Percentiles rank a stretch among this genome's conserved stretches.
These are phyloP conservation scores for Neodidymelliopsis sp. DNA, from an alignment of 2,329 filamentous ascomycete genomes.

Conservation along the genomic window DNA sequence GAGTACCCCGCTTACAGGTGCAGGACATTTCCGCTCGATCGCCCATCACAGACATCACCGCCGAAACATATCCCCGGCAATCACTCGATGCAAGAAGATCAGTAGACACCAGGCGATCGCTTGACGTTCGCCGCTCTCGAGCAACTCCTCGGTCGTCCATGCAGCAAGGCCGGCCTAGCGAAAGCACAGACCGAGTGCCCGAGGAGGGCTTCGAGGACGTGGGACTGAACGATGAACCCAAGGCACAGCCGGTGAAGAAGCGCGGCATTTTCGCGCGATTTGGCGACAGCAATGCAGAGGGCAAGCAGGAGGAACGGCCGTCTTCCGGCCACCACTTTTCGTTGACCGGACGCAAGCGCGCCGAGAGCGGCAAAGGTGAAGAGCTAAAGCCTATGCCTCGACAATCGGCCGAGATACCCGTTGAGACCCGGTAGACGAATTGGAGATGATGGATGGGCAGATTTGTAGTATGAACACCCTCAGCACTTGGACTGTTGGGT, in stretches of 20 bases:
- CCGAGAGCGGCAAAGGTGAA: conserved; percentile 70
- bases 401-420: conserved; percentile 32
- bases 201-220: conserved; percentile 92
- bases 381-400: conserved; percentile 73
- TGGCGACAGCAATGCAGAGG: conserved; percentile 60
- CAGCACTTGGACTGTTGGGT: not conserved
- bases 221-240: conserved; percentile 79
- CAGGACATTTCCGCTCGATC: conserved; percentile 92
- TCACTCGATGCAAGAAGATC: conserved; percentile 70
- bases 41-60: conserved; percentile 68
- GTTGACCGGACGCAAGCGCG: conserved; percentile 75
- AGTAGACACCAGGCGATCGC: conserved; percentile 73
- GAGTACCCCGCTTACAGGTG: conserved; percentile 29
- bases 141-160: conserved; percentile 69
- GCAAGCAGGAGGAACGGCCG: conserved; percentile 50
- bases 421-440: conserved; percentile 33
- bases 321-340: conserved; percentile 65
- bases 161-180: conserved; percentile 64
- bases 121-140: conserved; percentile 56
- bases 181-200: conserved; percentile 66
- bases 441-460: conserved; percentile 10
- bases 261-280: conserved; percentile 83
- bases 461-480: not conserved
- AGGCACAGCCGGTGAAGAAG: conserved; percentile 69
- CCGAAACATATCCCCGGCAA: conserved; percentile 62